These are phyloP conservation scores for Candida buenavistaensis DNA, from an alignment of 1,139 yeast species.

Conservation along the genomic window DNA sequence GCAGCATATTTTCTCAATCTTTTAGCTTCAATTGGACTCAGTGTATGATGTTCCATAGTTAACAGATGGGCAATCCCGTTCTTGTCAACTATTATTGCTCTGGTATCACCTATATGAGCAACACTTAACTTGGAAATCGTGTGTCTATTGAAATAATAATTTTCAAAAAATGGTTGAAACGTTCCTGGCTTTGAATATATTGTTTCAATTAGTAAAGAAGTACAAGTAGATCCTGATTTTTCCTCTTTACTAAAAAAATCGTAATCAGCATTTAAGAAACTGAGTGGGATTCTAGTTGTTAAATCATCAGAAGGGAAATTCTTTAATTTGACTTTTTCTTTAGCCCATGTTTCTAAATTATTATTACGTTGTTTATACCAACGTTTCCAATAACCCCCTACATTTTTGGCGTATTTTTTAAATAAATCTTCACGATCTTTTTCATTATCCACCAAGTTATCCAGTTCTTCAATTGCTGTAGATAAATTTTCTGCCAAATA, in stretches of 20 bases:
- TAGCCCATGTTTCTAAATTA: constrained; percentile 41
- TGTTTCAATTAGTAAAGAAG: constrained; percentile 70
- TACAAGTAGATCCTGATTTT: constrained; percentile 79
- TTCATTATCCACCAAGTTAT: constrained; percentile 22
- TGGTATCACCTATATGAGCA: constrained; percentile 95
- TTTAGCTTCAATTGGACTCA: constrained; percentile 73
- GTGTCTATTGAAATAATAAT: constrained; percentile 67
- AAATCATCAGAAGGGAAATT: constrained; percentile 47
- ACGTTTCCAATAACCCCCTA: constrained; percentile 90
- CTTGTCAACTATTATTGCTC: constrained; percentile 77
- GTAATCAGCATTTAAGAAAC: constrained; percentile 64
- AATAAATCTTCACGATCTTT: constrained; percentile 38
- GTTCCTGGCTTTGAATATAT: constrained; percentile 34
- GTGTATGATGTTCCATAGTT: constrained; percentile 84
- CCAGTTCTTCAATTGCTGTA: constrained; percentile 51
- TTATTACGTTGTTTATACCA: constrained; percentile 57
- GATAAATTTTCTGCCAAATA: constrained; percentile 58
- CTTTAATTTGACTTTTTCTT: constrained; percentile 19
- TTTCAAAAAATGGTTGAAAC: constrained; percentile 33
- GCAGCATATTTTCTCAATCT: constrained; percentile 72
- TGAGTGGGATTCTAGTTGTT: constrained; percentile 57
- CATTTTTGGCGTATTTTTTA: constrained; percentile 51
- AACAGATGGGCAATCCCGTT: constrained; percentile 77
- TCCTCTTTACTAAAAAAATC: constrained; percentile 32
- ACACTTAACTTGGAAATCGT: constrained; percentile 72